A percentile compares a stretch with the other conserved stretches of the same genome.
phyloP scores from a whole-genome alignment of 306 rosid species.

The Spatholobus suberectus region DNA sequence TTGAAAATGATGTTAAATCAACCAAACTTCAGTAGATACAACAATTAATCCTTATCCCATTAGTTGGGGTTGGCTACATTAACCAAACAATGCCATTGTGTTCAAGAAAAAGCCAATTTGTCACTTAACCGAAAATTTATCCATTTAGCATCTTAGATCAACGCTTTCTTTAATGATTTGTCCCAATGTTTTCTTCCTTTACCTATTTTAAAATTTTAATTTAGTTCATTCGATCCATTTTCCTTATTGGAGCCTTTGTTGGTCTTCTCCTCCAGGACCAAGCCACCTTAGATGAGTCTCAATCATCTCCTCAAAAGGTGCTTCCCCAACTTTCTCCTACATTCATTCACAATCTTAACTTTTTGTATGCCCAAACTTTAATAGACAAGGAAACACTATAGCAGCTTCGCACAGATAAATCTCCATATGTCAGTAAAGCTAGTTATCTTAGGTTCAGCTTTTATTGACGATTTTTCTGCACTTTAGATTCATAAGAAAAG shows the following conservation, averaged over 20 bases:
- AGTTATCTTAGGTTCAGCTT: neutral
- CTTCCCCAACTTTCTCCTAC: constrained; percentile 24
- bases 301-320: neutral
- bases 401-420: neutral
- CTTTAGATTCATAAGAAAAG: constrained; percentile 27
- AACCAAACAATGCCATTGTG: neutral
- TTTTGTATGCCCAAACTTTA: neutral
- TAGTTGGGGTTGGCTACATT: constrained; percentile 11
- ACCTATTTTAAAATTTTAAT: neutral
- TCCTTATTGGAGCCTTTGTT: neutral
- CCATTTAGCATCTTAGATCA: neutral
- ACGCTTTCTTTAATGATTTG: constrained; percentile 2
- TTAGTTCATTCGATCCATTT: neutral
- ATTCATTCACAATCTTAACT: constrained; percentile 14
- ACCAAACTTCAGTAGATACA: constrained; percentile 13
- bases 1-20: constrained; percentile 15
- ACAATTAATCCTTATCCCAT: neutral
- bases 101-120: neutral
- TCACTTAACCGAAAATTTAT: neutral
- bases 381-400: constrained; percentile 14
- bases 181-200: constrained; percentile 9
- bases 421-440: neutral
- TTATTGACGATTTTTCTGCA: neutral
- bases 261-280: constrained; percentile 11
- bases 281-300: constrained; percentile 2